phyloP scores from a whole-genome alignment of 2,329 filamentous ascomycete species.

The Beauveria brongniartii region DNA sequence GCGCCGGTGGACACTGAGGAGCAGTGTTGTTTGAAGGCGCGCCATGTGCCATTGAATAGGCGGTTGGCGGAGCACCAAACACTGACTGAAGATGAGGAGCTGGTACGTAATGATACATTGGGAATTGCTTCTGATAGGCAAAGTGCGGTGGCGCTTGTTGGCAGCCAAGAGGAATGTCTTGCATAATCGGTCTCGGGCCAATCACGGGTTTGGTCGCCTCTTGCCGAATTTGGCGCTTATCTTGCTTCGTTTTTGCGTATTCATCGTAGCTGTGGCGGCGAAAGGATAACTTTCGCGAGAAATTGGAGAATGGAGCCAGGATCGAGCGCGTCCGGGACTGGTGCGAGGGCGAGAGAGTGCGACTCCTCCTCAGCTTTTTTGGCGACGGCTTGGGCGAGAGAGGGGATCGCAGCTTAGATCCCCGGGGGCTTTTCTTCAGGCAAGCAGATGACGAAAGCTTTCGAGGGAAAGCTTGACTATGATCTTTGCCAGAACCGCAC shows the following conservation, averaged over 20 bases:
- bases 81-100: neutral
- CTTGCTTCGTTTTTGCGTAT: neutral
- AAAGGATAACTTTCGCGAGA: neutral
- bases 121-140: neutral
- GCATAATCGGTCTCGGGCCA: neutral
- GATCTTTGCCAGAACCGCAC: neutral
- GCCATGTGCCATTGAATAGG: neutral
- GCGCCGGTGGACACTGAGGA: neutral
- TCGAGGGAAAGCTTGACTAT: neutral
- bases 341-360: conserved; percentile 1
- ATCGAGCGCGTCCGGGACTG: neutral
- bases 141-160: neutral
- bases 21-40: neutral
- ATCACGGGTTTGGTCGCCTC: neutral
- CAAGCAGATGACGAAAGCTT: neutral
- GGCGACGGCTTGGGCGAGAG: neutral
- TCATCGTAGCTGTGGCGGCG: conserved; percentile 1
- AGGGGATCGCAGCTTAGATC: neutral
- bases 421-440: neutral
- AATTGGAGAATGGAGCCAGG: neutral
- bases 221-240: neutral
- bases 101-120: neutral
- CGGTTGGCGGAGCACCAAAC: neutral
- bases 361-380: conserved; percentile 1
- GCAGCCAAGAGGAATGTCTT: neutral